Evolutionary conservation across 805 yeast species (phyloP).

Genomic region (Candida chauliodis): DNA sequence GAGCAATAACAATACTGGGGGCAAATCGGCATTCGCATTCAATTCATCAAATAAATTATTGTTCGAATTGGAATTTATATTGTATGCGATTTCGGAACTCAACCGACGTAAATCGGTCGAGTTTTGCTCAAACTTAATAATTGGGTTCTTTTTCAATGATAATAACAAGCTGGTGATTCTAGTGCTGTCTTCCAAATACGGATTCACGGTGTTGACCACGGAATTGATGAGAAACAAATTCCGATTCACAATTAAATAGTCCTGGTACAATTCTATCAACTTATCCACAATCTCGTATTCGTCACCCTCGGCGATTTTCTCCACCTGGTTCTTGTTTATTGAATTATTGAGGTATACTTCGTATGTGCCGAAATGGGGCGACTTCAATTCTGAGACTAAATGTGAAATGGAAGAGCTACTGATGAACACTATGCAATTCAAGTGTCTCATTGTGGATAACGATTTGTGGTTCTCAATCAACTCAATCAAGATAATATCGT

Average conservation of each 20-base stretch:
- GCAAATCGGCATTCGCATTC: conserved; percentile 56
- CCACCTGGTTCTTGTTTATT: conserved; percentile 73
- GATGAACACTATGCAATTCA: conserved; percentile 76
- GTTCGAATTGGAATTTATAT: conserved; percentile 52
- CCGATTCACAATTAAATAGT: conserved; percentile 69
- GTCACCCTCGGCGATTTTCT: conserved; percentile 85
- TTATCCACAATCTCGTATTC: conserved; percentile 73
- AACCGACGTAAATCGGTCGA: conserved; percentile 62
- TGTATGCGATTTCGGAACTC: conserved; percentile 61
- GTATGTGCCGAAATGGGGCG: conserved; percentile 79
- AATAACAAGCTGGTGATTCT: conserved; percentile 55
- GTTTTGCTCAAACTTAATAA: conserved; percentile 71
- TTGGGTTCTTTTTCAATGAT: conserved; percentile 74
- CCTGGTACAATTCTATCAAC: conserved; percentile 83
- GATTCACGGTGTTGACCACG: conserved; percentile 15
- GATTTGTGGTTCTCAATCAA: conserved; percentile 52
- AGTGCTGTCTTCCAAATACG: conserved; percentile 31
- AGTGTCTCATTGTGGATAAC: conserved; percentile 59
- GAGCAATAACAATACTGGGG: conserved; percentile 70
- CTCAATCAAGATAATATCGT: conserved; percentile 84
- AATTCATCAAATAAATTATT: conserved; percentile 62
- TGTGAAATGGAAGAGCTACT: conserved; percentile 67
- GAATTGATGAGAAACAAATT: conserved; percentile 48
- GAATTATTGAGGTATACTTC: conserved; percentile 75
- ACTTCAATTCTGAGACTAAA: conserved; percentile 62